Evolutionary conservation across 78 protist genomes (phyloP).

Genomic region (Chrysochromulina parva): DNA sequence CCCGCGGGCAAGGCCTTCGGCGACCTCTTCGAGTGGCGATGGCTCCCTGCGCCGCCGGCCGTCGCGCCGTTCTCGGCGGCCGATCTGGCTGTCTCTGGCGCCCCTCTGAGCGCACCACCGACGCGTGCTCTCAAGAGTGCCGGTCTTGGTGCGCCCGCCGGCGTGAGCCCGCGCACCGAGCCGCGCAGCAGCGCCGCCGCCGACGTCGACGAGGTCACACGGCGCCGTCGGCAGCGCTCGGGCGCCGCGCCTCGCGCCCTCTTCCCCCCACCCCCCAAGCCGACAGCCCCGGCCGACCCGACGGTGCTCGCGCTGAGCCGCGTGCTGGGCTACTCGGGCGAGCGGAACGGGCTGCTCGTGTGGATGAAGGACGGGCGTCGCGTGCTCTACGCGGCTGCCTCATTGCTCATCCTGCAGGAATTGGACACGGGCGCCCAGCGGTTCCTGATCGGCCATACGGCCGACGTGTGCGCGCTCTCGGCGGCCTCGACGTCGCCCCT

Average conservation of each 20-base stretch:
- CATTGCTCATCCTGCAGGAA: background rate
- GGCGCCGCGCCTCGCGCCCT: background rate
- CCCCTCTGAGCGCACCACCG: background rate
- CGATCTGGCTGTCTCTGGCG: background rate
- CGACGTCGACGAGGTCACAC: background rate
- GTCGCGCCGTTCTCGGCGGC: background rate
- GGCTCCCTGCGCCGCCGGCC: background rate
- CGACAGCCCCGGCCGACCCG: background rate
- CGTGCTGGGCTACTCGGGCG: background rate
- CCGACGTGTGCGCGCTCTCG: background rate
- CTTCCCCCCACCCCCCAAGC: no score
- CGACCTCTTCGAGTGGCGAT: background rate
- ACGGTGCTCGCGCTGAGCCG: background rate
- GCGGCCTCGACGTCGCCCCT: background rate
- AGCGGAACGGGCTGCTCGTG: background rate
- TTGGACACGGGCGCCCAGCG: background rate
- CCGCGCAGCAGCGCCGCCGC: background rate
- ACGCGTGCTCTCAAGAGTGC: background rate
- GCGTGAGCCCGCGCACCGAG: background rate
- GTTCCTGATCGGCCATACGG: background rate
- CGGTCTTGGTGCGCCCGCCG: background rate
- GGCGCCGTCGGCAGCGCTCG: no score
- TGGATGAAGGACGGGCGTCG: background rate
- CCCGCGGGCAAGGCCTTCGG: background rate
- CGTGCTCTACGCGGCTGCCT: background rate